Percentiles rank a stretch among this genome's conserved stretches.
These are phyloP conservation scores for Cylindrotheca fusiformis DNA, from an alignment of 108 stramenopile genomes.

Conservation along the genomic window DNA sequence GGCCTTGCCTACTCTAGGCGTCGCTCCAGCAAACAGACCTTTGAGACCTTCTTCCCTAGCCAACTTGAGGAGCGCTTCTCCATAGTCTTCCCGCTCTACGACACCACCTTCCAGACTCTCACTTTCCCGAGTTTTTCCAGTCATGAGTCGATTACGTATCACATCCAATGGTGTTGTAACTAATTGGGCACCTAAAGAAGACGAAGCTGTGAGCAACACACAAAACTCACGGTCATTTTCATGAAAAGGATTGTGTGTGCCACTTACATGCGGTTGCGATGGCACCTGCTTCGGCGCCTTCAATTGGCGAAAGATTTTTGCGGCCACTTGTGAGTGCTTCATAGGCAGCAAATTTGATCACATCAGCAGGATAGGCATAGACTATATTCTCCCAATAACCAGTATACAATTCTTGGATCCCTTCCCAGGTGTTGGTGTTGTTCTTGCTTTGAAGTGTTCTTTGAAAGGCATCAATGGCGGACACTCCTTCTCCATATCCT, in stretches of 20 bases:
- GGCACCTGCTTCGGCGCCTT: conserved; percentile 73
- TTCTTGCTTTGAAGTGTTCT: conserved; percentile 21
- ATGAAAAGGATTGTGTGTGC: too few relatives aligned
- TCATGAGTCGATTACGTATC: conserved; percentile 76
- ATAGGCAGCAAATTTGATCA: conserved; percentile 76
- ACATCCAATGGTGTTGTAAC: conserved; percentile 80
- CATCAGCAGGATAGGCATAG: conserved; percentile 81
- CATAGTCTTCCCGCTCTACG: conserved; percentile 23
- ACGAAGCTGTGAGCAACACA: background rate
- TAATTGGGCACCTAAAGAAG: conserved; percentile 60
- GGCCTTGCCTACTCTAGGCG: conserved; percentile 73
- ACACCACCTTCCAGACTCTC: background rate
- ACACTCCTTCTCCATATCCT: conserved; percentile 54
- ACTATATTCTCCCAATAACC: conserved; percentile 81
- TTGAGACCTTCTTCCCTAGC: conserved; percentile 58
- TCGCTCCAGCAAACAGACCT: conserved; percentile 71
- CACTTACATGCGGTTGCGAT: conserved; percentile 45
- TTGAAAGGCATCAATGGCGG: conserved; percentile 44
- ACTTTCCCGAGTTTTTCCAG: conserved; percentile 1
- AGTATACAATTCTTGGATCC: conserved; percentile 46
- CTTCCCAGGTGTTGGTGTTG: conserved; percentile 8
- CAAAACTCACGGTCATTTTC: too few relatives aligned
- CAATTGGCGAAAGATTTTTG: conserved; percentile 44
- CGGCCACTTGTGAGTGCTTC: conserved; percentile 50
- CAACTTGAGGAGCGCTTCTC: conserved; percentile 41